Percentiles rank a stretch among this genome's conserved stretches.
Evolutionary conservation across 78 protist genomes (phyloP).

Genomic region (Dictyostelium firmibasis): DNA sequence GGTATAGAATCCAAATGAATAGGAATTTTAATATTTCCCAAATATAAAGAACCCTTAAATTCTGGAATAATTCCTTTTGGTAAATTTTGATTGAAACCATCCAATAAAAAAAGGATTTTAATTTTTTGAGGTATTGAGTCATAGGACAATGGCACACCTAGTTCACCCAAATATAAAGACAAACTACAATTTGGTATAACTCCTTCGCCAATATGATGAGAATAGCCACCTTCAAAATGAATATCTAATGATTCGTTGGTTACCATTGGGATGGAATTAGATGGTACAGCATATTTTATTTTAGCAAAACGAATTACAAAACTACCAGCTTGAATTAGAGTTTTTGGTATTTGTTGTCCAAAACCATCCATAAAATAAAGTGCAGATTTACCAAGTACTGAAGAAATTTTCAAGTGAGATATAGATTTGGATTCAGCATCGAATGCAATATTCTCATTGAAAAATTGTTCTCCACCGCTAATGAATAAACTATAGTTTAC

Average conservation of each 20-base stretch:
- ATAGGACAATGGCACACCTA: not conserved
- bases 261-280: not conserved
- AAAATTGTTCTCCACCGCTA: not conserved
- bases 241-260: not conserved
- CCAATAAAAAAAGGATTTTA: not conserved
- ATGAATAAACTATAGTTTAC: not conserved
- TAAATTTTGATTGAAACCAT: not conserved
- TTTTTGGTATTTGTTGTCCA: not conserved
- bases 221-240: not conserved
- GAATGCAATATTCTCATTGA: not conserved
- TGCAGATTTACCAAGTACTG: not conserved
- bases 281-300: not conserved
- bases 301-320: not conserved
- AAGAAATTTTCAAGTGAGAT: not conserved
- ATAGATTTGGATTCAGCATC: not conserved
- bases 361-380: not conserved
- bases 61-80: not conserved
- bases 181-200: not conserved
- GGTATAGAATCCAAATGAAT: not conserved
- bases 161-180: not conserved
- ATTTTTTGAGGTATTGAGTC: not conserved
- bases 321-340: not conserved
- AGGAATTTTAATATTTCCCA: not conserved
- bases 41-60: not conserved
- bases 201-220: not conserved